Evolutionary conservation across 768 basidiomycete species (phyloP).

Genomic region (Punctularia strigosozonata): DNA sequence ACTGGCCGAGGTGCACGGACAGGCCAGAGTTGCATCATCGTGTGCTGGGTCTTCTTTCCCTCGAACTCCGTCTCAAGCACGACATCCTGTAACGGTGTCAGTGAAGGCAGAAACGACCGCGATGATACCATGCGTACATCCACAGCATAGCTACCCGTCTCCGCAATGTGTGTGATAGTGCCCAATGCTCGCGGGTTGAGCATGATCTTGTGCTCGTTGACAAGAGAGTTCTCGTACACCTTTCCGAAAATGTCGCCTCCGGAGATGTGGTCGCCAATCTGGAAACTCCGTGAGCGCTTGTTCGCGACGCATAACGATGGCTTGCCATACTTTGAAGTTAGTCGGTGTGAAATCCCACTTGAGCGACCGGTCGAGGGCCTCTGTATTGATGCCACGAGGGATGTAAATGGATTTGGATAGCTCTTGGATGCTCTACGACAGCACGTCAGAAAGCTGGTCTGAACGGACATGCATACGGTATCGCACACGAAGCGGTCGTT

Average conservation of each 20-base stretch:
- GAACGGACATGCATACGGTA: slow-evolving; percentile 2
- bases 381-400: slow-evolving; percentile 96
- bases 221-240: slow-evolving; percentile 95
- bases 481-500: slow-evolving; percentile 72
- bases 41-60: slow-evolving; percentile 85
- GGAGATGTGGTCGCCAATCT: slow-evolving; percentile 95
- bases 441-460: slow-evolving; percentile 5
- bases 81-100: slow-evolving; percentile 49
- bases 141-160: slow-evolving; percentile 88
- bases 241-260: slow-evolving; percentile 94
- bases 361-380: slow-evolving; percentile 77
- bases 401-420: slow-evolving; percentile 99
- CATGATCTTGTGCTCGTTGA: slow-evolving; percentile 97
- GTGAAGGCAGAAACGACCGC: slow-evolving; percentile 2
- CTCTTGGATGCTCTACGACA: slow-evolving; percentile 74
- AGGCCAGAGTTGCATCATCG: slow-evolving; percentile 98
- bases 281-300: slow-evolving; percentile 2
- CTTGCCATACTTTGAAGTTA: slow-evolving; percentile 51
- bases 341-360: slow-evolving; percentile 94
- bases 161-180: slow-evolving; percentile 86
- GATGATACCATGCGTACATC: slow-evolving; percentile 46
- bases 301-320: slow-evolving; percentile 1
- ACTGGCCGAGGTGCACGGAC: slow-evolving; percentile 96
- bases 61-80: slow-evolving; percentile 97
- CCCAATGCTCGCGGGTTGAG: slow-evolving; percentile 88